Conservation (phyloP, 192 early-diverging fungal genomes). For the Ambispora gerdemannii region DNA sequence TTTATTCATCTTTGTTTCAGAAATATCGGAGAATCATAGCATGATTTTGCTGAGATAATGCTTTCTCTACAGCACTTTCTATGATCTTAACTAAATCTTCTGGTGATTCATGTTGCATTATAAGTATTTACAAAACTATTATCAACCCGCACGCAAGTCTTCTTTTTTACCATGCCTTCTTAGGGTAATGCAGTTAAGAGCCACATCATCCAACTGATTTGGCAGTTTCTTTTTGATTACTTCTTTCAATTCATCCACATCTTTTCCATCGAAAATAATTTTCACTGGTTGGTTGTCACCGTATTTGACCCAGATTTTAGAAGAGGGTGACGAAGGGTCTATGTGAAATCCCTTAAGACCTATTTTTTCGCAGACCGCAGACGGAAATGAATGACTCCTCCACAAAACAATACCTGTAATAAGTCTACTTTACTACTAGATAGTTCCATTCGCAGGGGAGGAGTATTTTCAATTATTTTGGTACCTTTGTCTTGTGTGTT, state of each 20-base stretch:
- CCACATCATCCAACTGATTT: constrained; percentile 9
- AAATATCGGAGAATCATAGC: too few species aligned
- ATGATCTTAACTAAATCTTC: too few species aligned
- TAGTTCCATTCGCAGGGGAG: constrained; percentile 11
- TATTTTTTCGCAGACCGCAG: constrained; percentile 18
- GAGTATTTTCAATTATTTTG: neutral
- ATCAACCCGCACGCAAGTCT: too few species aligned
- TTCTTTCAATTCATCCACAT: constrained; percentile 13
- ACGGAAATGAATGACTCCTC: constrained; percentile 12
- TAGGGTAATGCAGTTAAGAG: neutral
- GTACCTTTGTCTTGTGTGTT: neutral
- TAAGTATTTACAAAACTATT: too few species aligned
- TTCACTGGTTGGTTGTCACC: neutral
- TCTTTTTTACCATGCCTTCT: constrained; percentile 18
- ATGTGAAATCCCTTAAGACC: neutral
- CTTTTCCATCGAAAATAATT: neutral
- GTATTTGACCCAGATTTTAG: constrained; percentile 12
- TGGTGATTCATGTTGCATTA: too few species aligned
- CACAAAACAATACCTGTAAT: constrained; percentile 16
- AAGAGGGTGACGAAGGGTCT: too few species aligned
- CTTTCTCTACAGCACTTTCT: too few species aligned
- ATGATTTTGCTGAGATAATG: too few species aligned
- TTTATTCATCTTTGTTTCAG: too few species aligned
- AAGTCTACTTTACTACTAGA: constrained; percentile 26
- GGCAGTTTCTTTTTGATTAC: constrained; percentile 9